Base-by-base conservation (phyloP, 2,329 filamentous ascomycete genomes). In the Cladosporium phlei region DNA sequence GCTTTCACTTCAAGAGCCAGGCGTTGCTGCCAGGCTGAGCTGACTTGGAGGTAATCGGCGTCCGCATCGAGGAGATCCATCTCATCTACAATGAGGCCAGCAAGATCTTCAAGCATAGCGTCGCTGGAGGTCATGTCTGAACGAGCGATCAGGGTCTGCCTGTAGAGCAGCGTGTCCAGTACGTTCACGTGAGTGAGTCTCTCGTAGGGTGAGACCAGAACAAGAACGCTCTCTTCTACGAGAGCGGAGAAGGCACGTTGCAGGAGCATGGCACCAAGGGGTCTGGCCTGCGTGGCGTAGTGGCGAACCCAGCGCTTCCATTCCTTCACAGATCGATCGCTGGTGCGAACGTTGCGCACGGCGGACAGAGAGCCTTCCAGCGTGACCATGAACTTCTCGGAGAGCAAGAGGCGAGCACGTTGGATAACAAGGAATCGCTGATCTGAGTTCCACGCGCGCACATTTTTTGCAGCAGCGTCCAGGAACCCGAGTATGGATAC, bases 401-500 rank as follows among this genome's bases (percentile, higher is more conserved):
- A 91, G 10, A 98, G 72, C 14, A 95, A 76, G 24, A 76, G 73
- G 44, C 82, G 82, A 25, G 95, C 69, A 38, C 81, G 77, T 50
- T 85, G 78, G 12, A 96, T 78, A 37, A 97, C 68, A 3, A 77
- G 75, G 21, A 94, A 68, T 44, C 89, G 81, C 55, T 93, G 86
- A 3, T 80, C 77, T 1, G 84, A 73, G 49, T 73, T 81, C 88
- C 90, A 98, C 58, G 96, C 91, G 52, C 83, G 79, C 8, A 84
- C 80, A 61, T 90, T 81, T 5, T 82, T 80, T 3, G 89, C 82
- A 3, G 85, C 83, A 17, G 89, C 90, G 60, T 91, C 82, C 43
- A 98, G 69, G 62, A 98, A 96, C 0, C 93, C 94, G 19, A 95
- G 69, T n/a, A 98, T 72, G 0, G 91, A 91, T 38, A 95, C 79